Evolutionary conservation across 2,329 filamentous ascomycete genomes (phyloP).

Genomic region (Knoxdaviesia proteae): DNA sequence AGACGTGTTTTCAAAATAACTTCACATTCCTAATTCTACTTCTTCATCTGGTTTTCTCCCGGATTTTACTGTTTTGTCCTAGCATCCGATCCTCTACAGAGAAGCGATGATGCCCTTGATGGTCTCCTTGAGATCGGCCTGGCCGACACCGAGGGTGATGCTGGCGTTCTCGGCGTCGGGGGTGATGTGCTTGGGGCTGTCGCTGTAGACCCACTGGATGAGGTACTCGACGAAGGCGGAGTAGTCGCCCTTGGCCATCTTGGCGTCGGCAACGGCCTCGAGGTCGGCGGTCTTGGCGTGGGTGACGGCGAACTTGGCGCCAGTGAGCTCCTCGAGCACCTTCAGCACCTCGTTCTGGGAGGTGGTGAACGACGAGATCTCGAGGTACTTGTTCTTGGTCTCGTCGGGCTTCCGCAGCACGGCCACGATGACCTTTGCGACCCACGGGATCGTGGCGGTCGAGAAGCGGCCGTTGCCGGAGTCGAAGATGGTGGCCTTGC

Average conservation of each 20-base stretch:
- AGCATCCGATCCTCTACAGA: no score
- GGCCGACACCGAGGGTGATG: no score
- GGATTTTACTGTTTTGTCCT: no score
- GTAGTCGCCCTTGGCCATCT: slow-evolving; percentile 9
- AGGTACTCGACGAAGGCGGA: slow-evolving; percentile 2
- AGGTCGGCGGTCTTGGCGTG: slow-evolving; percentile 14
- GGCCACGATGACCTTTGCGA: slow-evolving; percentile 26
- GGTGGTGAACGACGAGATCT: slow-evolving; percentile 20
- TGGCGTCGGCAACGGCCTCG: slow-evolving; percentile 13
- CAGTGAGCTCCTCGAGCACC: slow-evolving; percentile 25
- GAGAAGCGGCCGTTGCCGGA: slow-evolving; percentile 27
- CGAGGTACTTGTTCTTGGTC: slow-evolving; percentile 29
- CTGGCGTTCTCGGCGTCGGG: no score
- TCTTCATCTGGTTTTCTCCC: no score
- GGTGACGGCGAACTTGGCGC: slow-evolving; percentile 24
- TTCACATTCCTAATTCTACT: no score
- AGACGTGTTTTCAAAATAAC: no score
- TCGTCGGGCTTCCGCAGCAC: slow-evolving; percentile 26
- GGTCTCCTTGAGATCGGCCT: no score
- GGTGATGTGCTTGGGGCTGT: background rate
- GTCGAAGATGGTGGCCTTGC: slow-evolving; percentile 22
- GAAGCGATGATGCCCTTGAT: no score
- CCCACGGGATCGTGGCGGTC: slow-evolving; percentile 21
- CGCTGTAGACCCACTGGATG: background rate
- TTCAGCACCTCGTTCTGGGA: slow-evolving; percentile 24